Conservation (phyloP, 2,329 filamentous ascomycete genomes). For the Fusarium ambrosium region DNA sequence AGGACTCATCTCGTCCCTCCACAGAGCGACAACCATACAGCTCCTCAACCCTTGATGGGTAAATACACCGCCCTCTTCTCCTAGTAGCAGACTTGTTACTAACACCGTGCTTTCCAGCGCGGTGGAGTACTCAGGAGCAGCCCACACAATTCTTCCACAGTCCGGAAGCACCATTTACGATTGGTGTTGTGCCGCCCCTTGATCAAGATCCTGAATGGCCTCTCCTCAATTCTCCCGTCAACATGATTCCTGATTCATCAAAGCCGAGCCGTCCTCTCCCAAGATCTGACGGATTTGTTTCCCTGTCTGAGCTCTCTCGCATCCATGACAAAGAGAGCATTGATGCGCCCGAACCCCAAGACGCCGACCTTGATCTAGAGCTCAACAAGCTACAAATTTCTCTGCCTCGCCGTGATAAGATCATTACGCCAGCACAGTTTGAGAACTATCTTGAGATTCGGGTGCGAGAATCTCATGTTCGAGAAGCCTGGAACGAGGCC, state of each 20-base stretch:
- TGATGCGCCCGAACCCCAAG: background rate
- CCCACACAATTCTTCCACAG: background rate
- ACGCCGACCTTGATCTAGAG: background rate
- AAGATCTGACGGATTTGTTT: background rate
- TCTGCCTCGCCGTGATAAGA: background rate
- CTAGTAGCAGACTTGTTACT: background rate
- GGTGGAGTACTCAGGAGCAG: background rate
- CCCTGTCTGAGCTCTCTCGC: background rate
- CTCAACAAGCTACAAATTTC: background rate
- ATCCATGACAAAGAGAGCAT: background rate
- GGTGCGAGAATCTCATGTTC: background rate
- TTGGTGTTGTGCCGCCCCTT: background rate
- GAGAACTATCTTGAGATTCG: background rate
- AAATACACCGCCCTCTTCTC: background rate
- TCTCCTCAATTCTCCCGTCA: background rate
- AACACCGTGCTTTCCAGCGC: background rate
- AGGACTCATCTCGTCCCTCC: background rate
- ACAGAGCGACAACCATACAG: background rate
- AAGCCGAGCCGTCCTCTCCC: background rate
- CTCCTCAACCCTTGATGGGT: background rate
- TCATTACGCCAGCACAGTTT: constrained; percentile 5
- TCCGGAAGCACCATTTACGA: background rate
- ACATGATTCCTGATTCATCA: background rate
- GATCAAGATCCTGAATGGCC: background rate
- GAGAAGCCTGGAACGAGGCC: background rate